phyloP scores from a whole-genome alignment of 768 basidiomycete species.

The Chalciporus chontae region DNA sequence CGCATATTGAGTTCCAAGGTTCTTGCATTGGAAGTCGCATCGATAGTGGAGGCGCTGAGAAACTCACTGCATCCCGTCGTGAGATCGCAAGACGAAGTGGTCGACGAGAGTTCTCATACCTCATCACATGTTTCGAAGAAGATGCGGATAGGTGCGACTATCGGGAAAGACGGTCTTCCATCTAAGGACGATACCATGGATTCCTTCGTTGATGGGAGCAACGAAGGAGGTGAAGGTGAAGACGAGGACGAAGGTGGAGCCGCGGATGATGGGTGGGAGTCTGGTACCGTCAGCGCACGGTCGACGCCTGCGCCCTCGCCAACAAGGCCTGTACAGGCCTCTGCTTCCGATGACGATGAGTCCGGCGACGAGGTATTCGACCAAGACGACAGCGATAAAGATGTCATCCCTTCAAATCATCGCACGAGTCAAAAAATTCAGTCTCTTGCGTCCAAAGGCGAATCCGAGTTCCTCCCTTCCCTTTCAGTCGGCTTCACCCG shows the following conservation, averaged over 20 bases:
- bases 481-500: conserved; percentile 81
- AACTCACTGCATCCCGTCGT: conserved; percentile 34
- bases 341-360: conserved; percentile 26
- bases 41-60: conserved; percentile 49
- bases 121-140: conserved; percentile 9
- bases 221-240: conserved; percentile 22
- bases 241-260: background rate
- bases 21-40: conserved; percentile 56
- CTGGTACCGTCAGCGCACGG: conserved; percentile 36
- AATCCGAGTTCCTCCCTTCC: conserved; percentile 81
- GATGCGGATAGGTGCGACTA: background rate
- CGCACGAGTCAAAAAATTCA: conserved; percentile 16
- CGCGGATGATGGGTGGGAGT: conserved; percentile 37
- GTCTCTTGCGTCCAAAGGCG: conserved; percentile 16
- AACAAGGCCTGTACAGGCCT: conserved; percentile 27
- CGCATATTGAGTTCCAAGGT: conserved; percentile 74
- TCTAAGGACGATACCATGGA: background rate
- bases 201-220: conserved; percentile 11
- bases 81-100: conserved; percentile 15
- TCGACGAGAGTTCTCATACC: conserved; percentile 14
- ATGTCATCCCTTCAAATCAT: conserved; percentile 12
- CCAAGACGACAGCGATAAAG: conserved; percentile 26
- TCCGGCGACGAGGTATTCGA: conserved; percentile 29
- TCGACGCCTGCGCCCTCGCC: conserved; percentile 31
- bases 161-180: background rate